Evolutionary conservation across 176 grass and related monocot species (phyloP), one percentile per base, ranked within the genome.

Genomic region (Panicum miliaceum): DNA sequence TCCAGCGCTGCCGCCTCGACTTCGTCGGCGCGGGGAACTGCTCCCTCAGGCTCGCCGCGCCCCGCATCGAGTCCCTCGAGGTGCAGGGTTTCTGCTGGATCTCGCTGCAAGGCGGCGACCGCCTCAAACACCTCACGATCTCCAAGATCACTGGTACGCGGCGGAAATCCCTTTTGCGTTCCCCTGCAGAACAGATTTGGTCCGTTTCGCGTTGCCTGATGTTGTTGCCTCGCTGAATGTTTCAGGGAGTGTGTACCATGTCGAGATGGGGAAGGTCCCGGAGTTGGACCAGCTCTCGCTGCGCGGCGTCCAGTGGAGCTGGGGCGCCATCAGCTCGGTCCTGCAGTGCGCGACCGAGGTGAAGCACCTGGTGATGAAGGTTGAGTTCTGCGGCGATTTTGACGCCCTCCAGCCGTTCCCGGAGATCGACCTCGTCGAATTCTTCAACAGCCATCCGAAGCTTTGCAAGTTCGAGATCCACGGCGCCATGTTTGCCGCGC

Each of bases 281-380:
- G 85, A 86, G 20, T 13, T 98, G 42, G 90, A 94, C 68, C 83
- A 78, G 18, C 71, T 98, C 53, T 92, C 89, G 34, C 81, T 98
- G 64, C 87, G 96, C 65, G 96, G 96, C 6, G 85, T 98, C 26
- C 93, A 98, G 84, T 98, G 96, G 96, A 92, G 85, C 81, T 98
- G 96, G 96, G 78, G 68, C 22, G 93, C 96, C 1, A 71, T 98
- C 83, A 87, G 59, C 64, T 89, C 93, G 3, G 63, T 84, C 64
- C 83, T 98, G 37, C 89, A 83, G 48, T 83, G 88, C 34, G 89
- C 93, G 15, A 75, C 64, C 48, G 91, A 95, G 61, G 89, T 93
- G 52, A 92, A 84, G 66, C 89, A 98, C 43, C 83, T 99, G 10
- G 84, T 93, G 40, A 99, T 99, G 96, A 99, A 96, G 80, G 85